Evolutionary conservation across 352 stramenopile species (phyloP).

Genomic region (Globisporangium canariense): DNA sequence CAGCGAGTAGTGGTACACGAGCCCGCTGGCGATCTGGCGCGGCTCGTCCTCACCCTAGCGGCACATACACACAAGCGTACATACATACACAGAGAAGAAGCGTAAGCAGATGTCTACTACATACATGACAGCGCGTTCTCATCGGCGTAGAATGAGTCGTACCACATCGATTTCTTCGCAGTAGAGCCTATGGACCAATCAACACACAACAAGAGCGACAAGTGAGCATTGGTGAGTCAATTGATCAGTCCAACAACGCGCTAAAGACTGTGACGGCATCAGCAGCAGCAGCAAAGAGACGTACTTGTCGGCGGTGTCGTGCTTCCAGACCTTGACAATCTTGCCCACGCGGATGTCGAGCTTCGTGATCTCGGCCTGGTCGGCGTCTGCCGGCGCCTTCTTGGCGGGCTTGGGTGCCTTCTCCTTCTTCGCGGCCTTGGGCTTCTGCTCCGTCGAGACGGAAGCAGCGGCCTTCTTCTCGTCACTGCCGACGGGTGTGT

Average conservation of each 20-base stretch:
- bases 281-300: slow-evolving; percentile 8
- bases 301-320: slow-evolving; percentile 87
- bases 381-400: slow-evolving; percentile 34
- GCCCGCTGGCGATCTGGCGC: slow-evolving; percentile 82
- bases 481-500: slow-evolving; percentile 35
- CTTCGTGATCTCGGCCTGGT: slow-evolving; percentile 89
- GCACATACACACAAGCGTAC: background rate
- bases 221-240: background rate
- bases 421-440: slow-evolving; percentile 29
- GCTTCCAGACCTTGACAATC: slow-evolving; percentile 91
- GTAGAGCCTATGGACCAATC: slow-evolving; percentile 52
- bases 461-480: slow-evolving; percentile 6
- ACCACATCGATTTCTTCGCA: slow-evolving; percentile 91
- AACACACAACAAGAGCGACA: background rate
- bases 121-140: background rate
- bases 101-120: background rate
- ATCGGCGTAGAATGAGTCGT: slow-evolving; percentile 5
- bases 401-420: slow-evolving; percentile 37
- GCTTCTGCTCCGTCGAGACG: slow-evolving; percentile 22
- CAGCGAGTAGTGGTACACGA: slow-evolving; percentile 86
- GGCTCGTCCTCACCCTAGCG: slow-evolving; percentile 71
- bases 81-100: slow-evolving; percentile 3
- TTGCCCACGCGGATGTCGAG: slow-evolving; percentile 90
- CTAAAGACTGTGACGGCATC: background rate
- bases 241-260: background rate